Conservation (phyloP, 441 rosid genomes). For the Corymbia citriodora region DNA sequence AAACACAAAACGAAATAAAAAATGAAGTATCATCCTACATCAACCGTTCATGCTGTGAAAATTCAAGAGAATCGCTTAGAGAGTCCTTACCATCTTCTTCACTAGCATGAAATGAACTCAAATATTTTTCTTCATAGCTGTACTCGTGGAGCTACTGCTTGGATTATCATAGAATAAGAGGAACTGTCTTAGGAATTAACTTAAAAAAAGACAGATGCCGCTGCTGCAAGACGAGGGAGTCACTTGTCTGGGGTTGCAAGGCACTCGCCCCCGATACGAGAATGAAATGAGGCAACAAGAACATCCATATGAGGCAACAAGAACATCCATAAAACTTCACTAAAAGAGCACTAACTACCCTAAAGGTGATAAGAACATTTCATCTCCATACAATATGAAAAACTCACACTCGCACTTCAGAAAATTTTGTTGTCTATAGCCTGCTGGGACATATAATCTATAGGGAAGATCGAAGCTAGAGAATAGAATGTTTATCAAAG, state of each 20-base stretch:
- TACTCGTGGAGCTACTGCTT: neutral
- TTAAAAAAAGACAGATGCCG: conserved; percentile 1
- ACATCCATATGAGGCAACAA: neutral
- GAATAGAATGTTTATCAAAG: neutral
- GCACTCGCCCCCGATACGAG: too few species aligned
- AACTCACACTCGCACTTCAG: neutral
- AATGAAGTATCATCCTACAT: conserved; percentile 36
- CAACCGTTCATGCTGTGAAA: conserved; percentile 41
- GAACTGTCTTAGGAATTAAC: neutral
- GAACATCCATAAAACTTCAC: neutral
- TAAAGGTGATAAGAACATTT: neutral
- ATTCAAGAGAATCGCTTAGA: conserved; percentile 55
- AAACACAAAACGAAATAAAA: conserved; percentile 12
- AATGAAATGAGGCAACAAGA: neutral
- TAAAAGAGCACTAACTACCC: neutral
- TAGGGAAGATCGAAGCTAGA: neutral
- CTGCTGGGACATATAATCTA: neutral
- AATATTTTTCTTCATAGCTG: conserved; percentile 82
- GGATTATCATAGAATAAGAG: too few species aligned
- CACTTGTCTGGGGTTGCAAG: too few species aligned
- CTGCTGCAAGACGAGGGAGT: too few species aligned
- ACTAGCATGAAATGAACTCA: conserved; percentile 88
- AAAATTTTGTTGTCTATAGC: neutral
- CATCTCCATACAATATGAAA: neutral
- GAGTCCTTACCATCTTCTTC: conserved; percentile 54